phyloP scores from a whole-genome alignment of 2,329 filamentous ascomycete genomes.

The Xylariaceae sp. region DNA sequence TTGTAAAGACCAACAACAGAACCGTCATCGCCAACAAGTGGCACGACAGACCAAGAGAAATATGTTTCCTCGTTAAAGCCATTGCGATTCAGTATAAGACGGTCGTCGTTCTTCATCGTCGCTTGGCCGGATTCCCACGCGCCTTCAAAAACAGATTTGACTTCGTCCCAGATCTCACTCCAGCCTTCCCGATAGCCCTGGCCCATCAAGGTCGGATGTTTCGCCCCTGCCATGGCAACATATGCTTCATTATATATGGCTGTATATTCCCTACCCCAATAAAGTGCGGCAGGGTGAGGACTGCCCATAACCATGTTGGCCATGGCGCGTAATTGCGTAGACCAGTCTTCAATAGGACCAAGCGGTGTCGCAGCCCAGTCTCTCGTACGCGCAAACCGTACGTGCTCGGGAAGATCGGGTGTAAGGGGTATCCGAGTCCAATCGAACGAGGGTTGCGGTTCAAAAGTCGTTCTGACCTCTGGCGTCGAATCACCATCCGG shows the following conservation, averaged over 20 bases:
- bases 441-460: conserved; percentile 66
- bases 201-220: conserved; percentile 78
- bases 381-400: conserved; percentile 70
- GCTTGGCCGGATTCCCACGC: conserved; percentile 73
- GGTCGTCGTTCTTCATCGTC: conserved; percentile 83
- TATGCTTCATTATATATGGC: conserved; percentile 76
- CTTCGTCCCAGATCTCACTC: conserved; percentile 73
- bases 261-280: conserved; percentile 73
- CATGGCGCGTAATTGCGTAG: conserved; percentile 72
- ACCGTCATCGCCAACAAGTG: conserved; percentile 73
- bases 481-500: conserved; percentile 26
- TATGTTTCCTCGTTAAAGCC: conserved; percentile 77
- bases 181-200: conserved; percentile 69
- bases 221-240: conserved; percentile 70
- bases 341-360: conserved; percentile 76
- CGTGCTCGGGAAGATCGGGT: conserved; percentile 67
- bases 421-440: conserved; percentile 75
- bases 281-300: conserved; percentile 75
- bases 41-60: conserved; percentile 82
- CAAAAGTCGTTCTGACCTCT: conserved; percentile 19
- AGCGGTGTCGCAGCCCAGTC: conserved; percentile 76
- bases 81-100: conserved; percentile 70
- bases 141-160: conserved; percentile 68
- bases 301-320: conserved; percentile 81
- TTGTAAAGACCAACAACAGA: conserved; percentile 78